These are phyloP conservation scores for Podaxis pistillaris DNA, from an alignment of 768 basidiomycete genomes.

Conservation along the genomic window DNA sequence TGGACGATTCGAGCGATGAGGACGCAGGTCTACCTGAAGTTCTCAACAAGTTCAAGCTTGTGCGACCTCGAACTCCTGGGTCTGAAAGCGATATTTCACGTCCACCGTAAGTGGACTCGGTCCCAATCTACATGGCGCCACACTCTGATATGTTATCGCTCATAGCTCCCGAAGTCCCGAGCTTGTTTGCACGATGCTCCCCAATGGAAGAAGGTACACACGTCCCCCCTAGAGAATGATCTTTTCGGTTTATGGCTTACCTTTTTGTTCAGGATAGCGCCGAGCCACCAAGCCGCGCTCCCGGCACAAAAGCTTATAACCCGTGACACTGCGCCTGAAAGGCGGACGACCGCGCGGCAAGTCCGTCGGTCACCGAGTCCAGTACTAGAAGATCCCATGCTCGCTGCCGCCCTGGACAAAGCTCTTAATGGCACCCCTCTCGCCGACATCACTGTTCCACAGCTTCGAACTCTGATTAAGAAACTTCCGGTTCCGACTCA, in stretches of 20 bases:
- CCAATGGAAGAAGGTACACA: not conserved
- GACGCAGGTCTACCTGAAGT: conserved; percentile 3
- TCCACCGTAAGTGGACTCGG: not conserved
- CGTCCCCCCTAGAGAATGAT: not conserved
- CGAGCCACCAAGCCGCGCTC: not conserved
- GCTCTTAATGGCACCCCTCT: not conserved
- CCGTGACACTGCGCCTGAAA: not conserved
- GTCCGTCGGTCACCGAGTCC: conserved; percentile 3
- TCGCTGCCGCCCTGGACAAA: not conserved
- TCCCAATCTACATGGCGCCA: not conserved
- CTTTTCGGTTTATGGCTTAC: not conserved
- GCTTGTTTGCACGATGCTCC: not conserved
- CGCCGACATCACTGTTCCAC: not conserved
- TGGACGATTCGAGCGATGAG: not conserved
- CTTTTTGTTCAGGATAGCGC: not conserved
- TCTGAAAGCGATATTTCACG: not conserved
- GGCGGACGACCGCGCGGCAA: not conserved
- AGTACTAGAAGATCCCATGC: not conserved
- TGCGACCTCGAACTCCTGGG: not conserved
- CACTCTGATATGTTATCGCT: not conserved
- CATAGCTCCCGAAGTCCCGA: not conserved
- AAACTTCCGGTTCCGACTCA: not conserved
- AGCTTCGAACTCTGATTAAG: not conserved
- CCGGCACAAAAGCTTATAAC: not conserved
- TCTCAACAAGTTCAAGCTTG: conserved; percentile 9